These are phyloP conservation scores for Floccularia luteovirens DNA, from an alignment of 768 basidiomycete species.

Conservation along the genomic window DNA sequence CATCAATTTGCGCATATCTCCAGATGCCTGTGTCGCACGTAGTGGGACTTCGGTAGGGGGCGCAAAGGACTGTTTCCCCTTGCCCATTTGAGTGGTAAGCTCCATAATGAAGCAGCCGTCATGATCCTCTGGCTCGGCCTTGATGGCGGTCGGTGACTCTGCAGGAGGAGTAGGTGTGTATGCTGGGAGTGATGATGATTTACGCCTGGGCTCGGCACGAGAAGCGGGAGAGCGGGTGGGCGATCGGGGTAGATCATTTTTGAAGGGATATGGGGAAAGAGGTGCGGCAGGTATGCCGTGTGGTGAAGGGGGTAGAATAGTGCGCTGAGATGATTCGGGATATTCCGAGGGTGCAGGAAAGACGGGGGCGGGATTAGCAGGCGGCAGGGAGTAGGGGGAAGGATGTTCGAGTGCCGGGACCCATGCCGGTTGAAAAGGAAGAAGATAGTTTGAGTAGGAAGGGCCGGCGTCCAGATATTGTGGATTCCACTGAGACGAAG, in stretches of 20 bases:
- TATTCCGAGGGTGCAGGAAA: slow-evolving; percentile 8
- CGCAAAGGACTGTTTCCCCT: slow-evolving; percentile 30
- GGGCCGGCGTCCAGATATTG: slow-evolving; percentile 2
- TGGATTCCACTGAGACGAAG: not conserved
- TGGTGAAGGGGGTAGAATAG: slow-evolving; percentile 7
- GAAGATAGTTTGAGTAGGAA: not conserved
- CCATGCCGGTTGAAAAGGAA: not conserved
- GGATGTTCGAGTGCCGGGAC: not conserved
- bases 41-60: slow-evolving; percentile 64
- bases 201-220: slow-evolving; percentile 4
- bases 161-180: slow-evolving; percentile 7
- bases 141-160: slow-evolving; percentile 17
- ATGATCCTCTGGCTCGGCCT: slow-evolving; percentile 27
- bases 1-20: slow-evolving; percentile 73
- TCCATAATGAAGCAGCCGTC: slow-evolving; percentile 39
- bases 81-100: slow-evolving; percentile 14
- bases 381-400: not conserved
- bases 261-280: slow-evolving; percentile 6
- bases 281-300: slow-evolving; percentile 2
- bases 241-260: slow-evolving; percentile 12
- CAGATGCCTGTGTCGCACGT: slow-evolving; percentile 66
- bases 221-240: slow-evolving; percentile 12
- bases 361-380: not conserved
- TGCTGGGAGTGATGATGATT: slow-evolving; percentile 5
- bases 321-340: slow-evolving; percentile 15